phyloP scores from a whole-genome alignment of 2,329 filamentous ascomycete species.

The Claviceps citrina region DNA sequence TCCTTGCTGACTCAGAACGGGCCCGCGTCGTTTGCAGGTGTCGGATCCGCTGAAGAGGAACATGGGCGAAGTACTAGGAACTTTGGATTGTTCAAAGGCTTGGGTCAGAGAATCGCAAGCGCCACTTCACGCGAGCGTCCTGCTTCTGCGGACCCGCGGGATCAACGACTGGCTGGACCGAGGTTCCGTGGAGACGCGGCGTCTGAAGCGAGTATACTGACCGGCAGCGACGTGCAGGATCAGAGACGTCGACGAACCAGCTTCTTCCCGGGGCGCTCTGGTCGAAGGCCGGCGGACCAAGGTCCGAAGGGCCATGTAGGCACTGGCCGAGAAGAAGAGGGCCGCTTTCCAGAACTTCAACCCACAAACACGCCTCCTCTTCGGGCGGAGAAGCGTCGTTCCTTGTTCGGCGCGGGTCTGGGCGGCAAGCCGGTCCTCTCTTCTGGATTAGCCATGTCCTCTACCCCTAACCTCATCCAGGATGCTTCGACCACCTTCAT shows the following conservation, averaged over 20 bases:
- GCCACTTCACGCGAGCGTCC: constrained; percentile 19
- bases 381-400: constrained; percentile 23
- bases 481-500: constrained; percentile 1
- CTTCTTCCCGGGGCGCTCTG: constrained; percentile 20
- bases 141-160: constrained; percentile 12
- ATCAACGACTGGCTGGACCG: constrained; percentile 1
- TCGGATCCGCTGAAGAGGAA: constrained; percentile 21
- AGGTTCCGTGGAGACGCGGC: constrained; percentile 22
- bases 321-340: constrained; percentile 4
- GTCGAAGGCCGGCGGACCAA: constrained; percentile 12
- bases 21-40: constrained; percentile 19
- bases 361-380: constrained; percentile 11
- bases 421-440: constrained; percentile 9
- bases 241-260: constrained; percentile 24
- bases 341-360: constrained; percentile 5
- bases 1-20: constrained; percentile 8
- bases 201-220: constrained; percentile 25
- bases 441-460: constrained; percentile 10
- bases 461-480: constrained; percentile 11
- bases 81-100: constrained; percentile 35
- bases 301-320: constrained; percentile 1
- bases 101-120: constrained; percentile 28
- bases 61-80: constrained; percentile 22
- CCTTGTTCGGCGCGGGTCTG: constrained; percentile 21
- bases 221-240: constrained; percentile 19